Base-by-base conservation (phyloP, 805 yeast genomes). In the Cyberlindnera maclurae region DNA sequence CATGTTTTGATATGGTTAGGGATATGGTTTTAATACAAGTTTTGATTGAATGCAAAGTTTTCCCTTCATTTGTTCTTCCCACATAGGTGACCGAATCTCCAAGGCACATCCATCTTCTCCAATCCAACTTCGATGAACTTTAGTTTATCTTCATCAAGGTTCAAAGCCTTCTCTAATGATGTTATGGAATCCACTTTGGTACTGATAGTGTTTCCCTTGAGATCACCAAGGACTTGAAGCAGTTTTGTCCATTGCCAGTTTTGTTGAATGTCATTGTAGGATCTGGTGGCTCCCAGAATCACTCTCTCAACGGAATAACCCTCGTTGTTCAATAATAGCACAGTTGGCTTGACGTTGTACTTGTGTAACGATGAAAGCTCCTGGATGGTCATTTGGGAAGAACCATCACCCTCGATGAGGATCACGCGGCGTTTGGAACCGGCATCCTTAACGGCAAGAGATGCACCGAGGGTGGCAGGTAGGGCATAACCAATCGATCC, bases 301-400 rank as follows among this genome's bases (percentile, higher is more conserved):
- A 77, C 67, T 56, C 82, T 66, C 54, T 79, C 85, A 42, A 76
- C 75, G 15, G 83, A 76, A 57, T 77, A 79, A 31, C 85, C 85
- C 42, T 71, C 75, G 49, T 79, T 79, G 59, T 79, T 79, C 57
- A 79, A 64, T 16, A 79, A 63, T 39, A 79, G 71, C 22, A 79
- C 59, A 46, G 75, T 75, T 22, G 85, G 84, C 22, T 64, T 71
- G 36, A 73, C 63, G 13, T 69, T 64, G 67, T 75, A 68, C 38
- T 71, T 64, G 31, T 75, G 54, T 71, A 75, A 73, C 18, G 82
- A 72, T 5, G 81, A 71, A 38, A 79, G 61, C 52, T 78, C 85
- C 49, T 77, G 82, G 26, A 73, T 80, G 0, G 85, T 76, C 51
- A 79, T 64, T 56, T 79, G 84, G 33, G 79, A 67, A 11, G 84